Conservation (phyloP, 2,329 filamentous ascomycete species). For the Verticillium tricorpus region DNA sequence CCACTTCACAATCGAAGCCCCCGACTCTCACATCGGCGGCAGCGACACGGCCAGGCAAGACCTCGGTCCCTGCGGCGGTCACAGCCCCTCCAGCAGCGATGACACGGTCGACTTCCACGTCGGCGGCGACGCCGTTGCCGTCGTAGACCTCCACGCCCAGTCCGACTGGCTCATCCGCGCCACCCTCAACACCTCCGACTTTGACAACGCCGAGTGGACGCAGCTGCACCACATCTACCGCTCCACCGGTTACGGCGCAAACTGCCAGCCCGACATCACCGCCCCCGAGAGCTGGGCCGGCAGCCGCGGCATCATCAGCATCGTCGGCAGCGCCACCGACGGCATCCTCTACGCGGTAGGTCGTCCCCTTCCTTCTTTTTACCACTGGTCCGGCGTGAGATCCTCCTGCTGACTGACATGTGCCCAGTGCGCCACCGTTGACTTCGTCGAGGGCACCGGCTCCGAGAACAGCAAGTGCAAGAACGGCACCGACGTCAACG, state of each 20-base stretch:
- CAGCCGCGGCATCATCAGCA: conserved; percentile 48
- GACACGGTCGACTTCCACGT: conserved; percentile 48
- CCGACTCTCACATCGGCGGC: conserved; percentile 39
- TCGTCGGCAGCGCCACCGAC: conserved; percentile 49
- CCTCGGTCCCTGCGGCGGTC: conserved; percentile 51
- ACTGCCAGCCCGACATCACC: conserved; percentile 46
- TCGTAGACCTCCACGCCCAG: conserved; percentile 45
- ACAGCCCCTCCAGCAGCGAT: conserved; percentile 36
- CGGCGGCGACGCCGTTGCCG: conserved; percentile 47
- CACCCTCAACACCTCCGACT: conserved; percentile 40
- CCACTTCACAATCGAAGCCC: conserved; percentile 50
- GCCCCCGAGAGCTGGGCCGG: conserved; percentile 48
- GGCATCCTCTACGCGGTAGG: conserved; percentile 53
- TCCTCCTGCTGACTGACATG: background rate
- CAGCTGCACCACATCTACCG: conserved; percentile 48
- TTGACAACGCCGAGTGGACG: conserved; percentile 45
- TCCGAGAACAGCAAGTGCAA: conserved; percentile 26
- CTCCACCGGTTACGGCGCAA: conserved; percentile 50
- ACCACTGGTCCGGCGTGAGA: background rate
- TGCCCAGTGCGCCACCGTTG: conserved; percentile 48
- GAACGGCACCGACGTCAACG: conserved; percentile 27
- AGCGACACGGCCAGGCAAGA: conserved; percentile 41
- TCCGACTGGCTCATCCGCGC: conserved; percentile 54
- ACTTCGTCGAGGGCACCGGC: conserved; percentile 44
- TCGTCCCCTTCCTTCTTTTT: background rate